These are phyloP conservation scores for Exsudoporus frostii DNA, from an alignment of 768 basidiomycete genomes.

Conservation along the genomic window DNA sequence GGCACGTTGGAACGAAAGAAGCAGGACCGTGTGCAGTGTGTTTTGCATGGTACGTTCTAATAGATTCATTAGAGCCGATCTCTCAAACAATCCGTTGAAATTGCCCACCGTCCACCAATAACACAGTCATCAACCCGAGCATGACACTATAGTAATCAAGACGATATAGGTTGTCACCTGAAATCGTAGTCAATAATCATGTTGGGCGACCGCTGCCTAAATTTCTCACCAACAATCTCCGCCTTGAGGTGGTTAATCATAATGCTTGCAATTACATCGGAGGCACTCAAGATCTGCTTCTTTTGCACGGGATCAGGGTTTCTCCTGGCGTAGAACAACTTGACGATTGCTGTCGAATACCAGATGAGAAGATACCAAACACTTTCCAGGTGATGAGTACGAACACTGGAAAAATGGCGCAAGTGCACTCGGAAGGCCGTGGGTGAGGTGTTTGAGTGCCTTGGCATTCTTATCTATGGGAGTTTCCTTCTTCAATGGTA, in stretches of 20 bases:
- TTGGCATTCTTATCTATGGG: constrained; percentile 64
- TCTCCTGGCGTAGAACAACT: constrained; percentile 80
- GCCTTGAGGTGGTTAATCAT: constrained; percentile 67
- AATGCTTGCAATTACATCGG: constrained; percentile 65
- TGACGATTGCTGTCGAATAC: constrained; percentile 63
- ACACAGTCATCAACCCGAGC: constrained; percentile 46
- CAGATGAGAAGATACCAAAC: constrained; percentile 10
- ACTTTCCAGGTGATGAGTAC: constrained; percentile 12
- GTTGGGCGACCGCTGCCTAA: constrained; percentile 8
- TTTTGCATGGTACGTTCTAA: constrained; percentile 74
- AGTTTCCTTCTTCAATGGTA: constrained; percentile 39
- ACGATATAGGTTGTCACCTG: constrained; percentile 41
- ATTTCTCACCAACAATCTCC: constrained; percentile 48
- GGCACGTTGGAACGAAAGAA: constrained; percentile 66
- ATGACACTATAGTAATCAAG: constrained; percentile 55
- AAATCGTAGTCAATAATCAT: constrained; percentile 6
- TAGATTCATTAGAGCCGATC: constrained; percentile 1
- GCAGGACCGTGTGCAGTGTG: constrained; percentile 77
- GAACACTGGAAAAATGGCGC: constrained; percentile 86
- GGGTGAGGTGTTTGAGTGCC: constrained; percentile 76
- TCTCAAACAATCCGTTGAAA: background rate
- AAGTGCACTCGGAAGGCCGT: constrained; percentile 69
- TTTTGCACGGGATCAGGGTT: constrained; percentile 73
- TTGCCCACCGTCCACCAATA: constrained; percentile 56
- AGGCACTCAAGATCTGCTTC: constrained; percentile 71